Evolutionary conservation across 805 yeast species (phyloP), one percentile per base, ranked within the genome.

Genomic region (Candida montana): DNA sequence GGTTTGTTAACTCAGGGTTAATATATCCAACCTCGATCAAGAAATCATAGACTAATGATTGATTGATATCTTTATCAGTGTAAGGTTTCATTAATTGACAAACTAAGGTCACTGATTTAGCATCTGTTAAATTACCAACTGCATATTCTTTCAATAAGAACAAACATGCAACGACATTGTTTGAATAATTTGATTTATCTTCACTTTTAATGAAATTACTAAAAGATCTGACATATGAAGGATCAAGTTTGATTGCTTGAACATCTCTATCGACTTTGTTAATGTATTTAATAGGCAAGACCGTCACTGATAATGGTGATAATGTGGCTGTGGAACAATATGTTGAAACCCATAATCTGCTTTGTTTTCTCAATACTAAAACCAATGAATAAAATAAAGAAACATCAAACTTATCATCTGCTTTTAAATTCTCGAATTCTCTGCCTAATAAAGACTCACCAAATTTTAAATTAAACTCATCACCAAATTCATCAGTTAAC

Each of bases 1-100:
- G 88, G 50, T 80, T 77, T 23, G 47, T 42, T 35, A 50, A 10
- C 10, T 41, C 28, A 1, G 23, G 21, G n/a, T 45, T 33, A n/a
- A 51, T 43, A 5, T 51, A 57, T 3, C 58, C 60, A 13, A 66
- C 52, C 7, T 58, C 55, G 8, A 61, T 50, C 7, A 79, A 55
- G 19, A 81, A 49, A 21, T 78, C 74, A 52, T 74, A 78, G 1
- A 83, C 77, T 24, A 71, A 52, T 6, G 79, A 69, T 46, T 71
- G 67, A 1, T 83, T 72, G 35, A 77, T 72, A 40, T 77, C 81
- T 32, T 64, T 48, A 16, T 58, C 53, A 35, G 58, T 62, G 5
- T 54, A 35, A 1, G 41, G 40, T 32, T 66, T 58, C 47, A 67
- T 61, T 15, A 66, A 38, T 33, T 65, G 67, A 15, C 75, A 56